A percentile compares a stretch with the other conserved stretches of the same genome.
Evolutionary conservation across 2,329 filamentous ascomycete species (phyloP).

Genomic region (Thelonectria olida): DNA sequence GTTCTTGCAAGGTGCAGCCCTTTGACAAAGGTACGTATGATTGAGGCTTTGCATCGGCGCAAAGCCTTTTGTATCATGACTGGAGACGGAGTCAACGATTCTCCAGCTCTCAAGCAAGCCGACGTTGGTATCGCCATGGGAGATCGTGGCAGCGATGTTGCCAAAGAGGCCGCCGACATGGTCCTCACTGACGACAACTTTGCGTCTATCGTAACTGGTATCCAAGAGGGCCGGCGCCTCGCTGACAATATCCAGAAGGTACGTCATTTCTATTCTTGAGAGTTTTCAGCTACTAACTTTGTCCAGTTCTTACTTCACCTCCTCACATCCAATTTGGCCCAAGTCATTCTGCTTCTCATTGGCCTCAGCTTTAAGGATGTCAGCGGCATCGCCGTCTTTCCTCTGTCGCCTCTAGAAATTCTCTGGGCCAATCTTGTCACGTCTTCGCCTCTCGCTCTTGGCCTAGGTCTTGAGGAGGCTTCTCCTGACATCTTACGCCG

Average conservation of each 20-base stretch:
- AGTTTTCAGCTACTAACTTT: constrained; percentile 23
- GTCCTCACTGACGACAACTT: constrained; percentile 91
- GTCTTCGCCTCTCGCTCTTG: constrained; percentile 75
- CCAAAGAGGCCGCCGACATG: constrained; percentile 86
- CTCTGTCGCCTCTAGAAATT: constrained; percentile 76
- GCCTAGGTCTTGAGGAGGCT: constrained; percentile 75
- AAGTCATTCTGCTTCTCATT: constrained; percentile 74
- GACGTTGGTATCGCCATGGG: constrained; percentile 84
- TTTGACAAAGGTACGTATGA: constrained; percentile 78
- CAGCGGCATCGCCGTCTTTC: constrained; percentile 70
- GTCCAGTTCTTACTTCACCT: constrained; percentile 69
- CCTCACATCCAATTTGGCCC: constrained; percentile 74
- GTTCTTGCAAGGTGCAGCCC: constrained; percentile 77
- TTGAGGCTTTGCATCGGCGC: constrained; percentile 76
- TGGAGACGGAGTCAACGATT: constrained; percentile 80
- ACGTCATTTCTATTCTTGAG: neutral
- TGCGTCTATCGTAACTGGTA: constrained; percentile 78
- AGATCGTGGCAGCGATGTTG: constrained; percentile 74
- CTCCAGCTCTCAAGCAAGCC: constrained; percentile 75
- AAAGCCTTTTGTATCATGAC: constrained; percentile 78
- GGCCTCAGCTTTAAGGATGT: constrained; percentile 74
- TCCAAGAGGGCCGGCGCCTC: constrained; percentile 74
- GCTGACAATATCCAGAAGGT: constrained; percentile 82
- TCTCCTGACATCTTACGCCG: constrained; percentile 73
- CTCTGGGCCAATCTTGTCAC: constrained; percentile 82